Conservation (phyloP, 805 yeast genomes). For the Saturnispora bothae region DNA sequence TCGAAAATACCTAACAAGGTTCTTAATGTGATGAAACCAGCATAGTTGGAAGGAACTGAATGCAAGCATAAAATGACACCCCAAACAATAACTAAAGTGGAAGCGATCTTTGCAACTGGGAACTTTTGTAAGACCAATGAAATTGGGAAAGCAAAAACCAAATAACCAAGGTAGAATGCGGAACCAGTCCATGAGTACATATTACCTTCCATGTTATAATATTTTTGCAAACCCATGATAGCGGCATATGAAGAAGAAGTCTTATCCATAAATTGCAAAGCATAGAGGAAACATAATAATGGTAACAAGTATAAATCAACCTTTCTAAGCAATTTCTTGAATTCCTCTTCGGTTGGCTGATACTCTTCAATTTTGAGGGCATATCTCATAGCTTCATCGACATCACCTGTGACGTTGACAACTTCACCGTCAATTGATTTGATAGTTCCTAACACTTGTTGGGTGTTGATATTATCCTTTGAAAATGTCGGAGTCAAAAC, state of each 20-base stretch:
- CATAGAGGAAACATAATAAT: slow-evolving; percentile 25
- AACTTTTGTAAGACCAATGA: slow-evolving; percentile 31
- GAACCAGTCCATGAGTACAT: slow-evolving; percentile 18
- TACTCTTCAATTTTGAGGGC: slow-evolving; percentile 6
- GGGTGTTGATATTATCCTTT: neutral
- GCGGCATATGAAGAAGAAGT: slow-evolving; percentile 29
- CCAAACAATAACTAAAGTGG: slow-evolving; percentile 25
- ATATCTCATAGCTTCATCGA: slow-evolving; percentile 10
- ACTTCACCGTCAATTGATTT: slow-evolving; percentile 14
- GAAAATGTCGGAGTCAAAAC: neutral
- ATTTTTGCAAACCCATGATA: slow-evolving; percentile 18
- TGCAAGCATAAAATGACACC: slow-evolving; percentile 23
- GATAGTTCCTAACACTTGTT: slow-evolving; percentile 3
- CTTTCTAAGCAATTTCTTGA: slow-evolving; percentile 27
- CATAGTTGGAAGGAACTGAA: slow-evolving; percentile 24
- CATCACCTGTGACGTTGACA: slow-evolving; percentile 7
- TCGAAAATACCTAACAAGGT: slow-evolving; percentile 28
- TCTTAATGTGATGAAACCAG: slow-evolving; percentile 26
- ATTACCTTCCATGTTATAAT: slow-evolving; percentile 22
- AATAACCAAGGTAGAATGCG: slow-evolving; percentile 30
- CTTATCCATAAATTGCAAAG: slow-evolving; percentile 33
- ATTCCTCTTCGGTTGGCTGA: slow-evolving; percentile 6
- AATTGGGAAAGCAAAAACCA: slow-evolving; percentile 22
- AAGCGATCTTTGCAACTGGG: slow-evolving; percentile 23
- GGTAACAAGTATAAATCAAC: slow-evolving; percentile 24